These are phyloP conservation scores for Fusarium temperatum DNA, from an alignment of 2,329 filamentous ascomycete genomes.

Conservation along the genomic window DNA sequence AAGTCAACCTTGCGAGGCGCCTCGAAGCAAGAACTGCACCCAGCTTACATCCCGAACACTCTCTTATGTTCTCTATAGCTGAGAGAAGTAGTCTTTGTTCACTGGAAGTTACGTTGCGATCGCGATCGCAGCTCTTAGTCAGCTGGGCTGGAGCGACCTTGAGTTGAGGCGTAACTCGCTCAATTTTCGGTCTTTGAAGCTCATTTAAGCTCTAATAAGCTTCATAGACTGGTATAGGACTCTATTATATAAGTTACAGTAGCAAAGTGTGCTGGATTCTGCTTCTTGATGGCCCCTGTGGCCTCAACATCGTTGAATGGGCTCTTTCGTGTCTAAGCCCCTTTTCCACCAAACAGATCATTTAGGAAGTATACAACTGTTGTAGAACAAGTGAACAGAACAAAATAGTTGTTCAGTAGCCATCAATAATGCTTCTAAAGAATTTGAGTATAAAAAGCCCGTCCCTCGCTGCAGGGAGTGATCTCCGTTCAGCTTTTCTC, in stretches of 20 bases:
- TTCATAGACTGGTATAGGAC: fast-evolving
- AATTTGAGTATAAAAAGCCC: not conserved
- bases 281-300: too few species aligned
- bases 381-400: not conserved
- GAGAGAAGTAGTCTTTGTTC: not conserved
- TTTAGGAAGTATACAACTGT: not conserved
- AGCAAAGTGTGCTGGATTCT: too few species aligned
- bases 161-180: not conserved
- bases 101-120: fast-evolving
- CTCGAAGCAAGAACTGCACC: not conserved
- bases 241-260: not conserved
- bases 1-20: not conserved
- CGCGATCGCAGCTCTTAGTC: not conserved
- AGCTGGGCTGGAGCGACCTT: not conserved
- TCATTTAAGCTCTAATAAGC: not conserved
- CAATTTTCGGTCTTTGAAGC: not conserved
- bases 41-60: not conserved
- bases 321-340: not conserved
- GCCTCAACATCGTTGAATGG: not conserved
- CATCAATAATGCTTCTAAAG: not conserved
- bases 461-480: too few species aligned
- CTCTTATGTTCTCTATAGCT: not conserved
- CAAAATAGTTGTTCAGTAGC: not conserved
- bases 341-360: not conserved
- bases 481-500: not conserved